Conservation (phyloP, 345 rosid species). For the Gossypium arboreum region DNA sequence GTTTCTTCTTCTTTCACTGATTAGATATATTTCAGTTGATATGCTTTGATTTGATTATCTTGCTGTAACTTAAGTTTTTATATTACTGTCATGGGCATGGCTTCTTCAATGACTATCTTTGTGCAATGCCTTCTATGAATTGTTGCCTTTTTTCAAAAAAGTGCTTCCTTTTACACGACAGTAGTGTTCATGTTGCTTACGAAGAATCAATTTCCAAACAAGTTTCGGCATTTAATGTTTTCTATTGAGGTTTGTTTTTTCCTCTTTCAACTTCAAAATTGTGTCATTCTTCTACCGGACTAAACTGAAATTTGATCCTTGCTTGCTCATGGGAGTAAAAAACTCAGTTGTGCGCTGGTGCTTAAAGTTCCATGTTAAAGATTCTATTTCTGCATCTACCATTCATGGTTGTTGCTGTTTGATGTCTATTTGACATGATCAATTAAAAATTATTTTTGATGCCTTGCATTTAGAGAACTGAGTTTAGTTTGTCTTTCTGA, state of each 20-base stretch:
- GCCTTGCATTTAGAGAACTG: neutral
- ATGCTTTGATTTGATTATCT: neutral
- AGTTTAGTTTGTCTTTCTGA: slow-evolving; percentile 1
- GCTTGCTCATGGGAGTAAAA: neutral
- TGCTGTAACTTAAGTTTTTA: neutral
- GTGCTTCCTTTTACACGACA: neutral
- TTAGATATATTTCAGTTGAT: neutral
- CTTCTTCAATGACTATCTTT: neutral
- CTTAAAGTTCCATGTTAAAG: neutral
- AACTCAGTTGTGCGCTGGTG: neutral
- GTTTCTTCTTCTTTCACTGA: neutral
- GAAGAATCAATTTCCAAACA: neutral
- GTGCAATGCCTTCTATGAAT: neutral
- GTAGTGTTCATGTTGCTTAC: neutral
- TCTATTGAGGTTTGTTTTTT: neutral
- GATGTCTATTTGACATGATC: neutral
- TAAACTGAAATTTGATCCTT: neutral
- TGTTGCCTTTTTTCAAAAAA: neutral
- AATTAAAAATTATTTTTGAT: neutral
- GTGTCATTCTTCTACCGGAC: neutral
- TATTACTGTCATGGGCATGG: neutral
- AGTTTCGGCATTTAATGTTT: neutral
- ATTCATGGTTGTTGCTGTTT: neutral
- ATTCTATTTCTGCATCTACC: neutral
- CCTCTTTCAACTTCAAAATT: neutral